phyloP scores from a whole-genome alignment of 345 rosid species.

The Gossypium ekmanianum region DNA sequence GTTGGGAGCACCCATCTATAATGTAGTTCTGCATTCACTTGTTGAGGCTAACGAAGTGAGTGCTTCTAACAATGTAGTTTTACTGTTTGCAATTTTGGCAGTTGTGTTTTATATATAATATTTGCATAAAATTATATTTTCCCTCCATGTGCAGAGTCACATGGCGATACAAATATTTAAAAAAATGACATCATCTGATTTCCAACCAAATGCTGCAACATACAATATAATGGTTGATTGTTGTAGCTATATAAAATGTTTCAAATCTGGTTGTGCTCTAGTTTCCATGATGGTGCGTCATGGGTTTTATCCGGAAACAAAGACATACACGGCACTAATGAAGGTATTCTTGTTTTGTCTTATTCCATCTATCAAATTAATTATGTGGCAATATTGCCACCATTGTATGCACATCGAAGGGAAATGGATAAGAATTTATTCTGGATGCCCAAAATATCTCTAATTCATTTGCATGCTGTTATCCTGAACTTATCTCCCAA shows the following conservation, averaged over 20 bases:
- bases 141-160: constrained; percentile 41
- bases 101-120: constrained; percentile 6
- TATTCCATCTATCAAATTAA: background rate
- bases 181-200: constrained; percentile 43
- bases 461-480: background rate
- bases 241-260: constrained; percentile 44
- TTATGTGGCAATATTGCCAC: background rate
- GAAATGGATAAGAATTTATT: background rate
- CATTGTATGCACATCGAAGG: background rate
- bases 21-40: constrained; percentile 57
- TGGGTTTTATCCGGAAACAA: constrained; percentile 47
- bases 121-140: constrained; percentile 18
- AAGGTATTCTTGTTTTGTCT: constrained; percentile 42
- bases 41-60: constrained; percentile 60
- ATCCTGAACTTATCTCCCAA: background rate
- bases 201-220: constrained; percentile 45
- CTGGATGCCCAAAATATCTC: background rate
- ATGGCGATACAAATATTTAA: constrained; percentile 55
- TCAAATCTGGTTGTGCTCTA: constrained; percentile 53
- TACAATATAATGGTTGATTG: constrained; percentile 71
- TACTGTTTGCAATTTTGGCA: constrained; percentile 16
- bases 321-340: constrained; percentile 48
- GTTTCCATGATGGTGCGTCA: constrained; percentile 77
- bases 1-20: constrained; percentile 49
- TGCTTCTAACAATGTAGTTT: constrained; percentile 17